phyloP scores from a whole-genome alignment of 1,284 basidiomycete genomes.

The Heterobasidion parviporum region DNA sequence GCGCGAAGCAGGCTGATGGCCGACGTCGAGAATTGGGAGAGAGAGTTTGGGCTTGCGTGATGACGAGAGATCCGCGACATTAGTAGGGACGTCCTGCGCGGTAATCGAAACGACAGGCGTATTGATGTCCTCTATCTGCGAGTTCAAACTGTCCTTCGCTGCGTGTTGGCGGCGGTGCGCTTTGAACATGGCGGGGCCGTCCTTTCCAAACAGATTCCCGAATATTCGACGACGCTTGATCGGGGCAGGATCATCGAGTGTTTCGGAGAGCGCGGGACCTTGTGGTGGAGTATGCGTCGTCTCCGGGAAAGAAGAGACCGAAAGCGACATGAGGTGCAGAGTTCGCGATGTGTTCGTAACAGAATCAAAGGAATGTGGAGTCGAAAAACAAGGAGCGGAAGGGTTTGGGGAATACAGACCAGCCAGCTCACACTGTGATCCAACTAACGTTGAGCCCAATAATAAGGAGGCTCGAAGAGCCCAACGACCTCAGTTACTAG shows the following conservation, averaged over 20 bases:
- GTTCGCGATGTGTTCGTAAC: neutral
- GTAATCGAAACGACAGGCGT: neutral
- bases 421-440: neutral
- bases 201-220: conserved; percentile 2
- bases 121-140: neutral
- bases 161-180: neutral
- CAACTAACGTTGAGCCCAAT: neutral
- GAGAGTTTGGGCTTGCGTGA: neutral
- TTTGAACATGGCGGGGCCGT: conserved; percentile 1
- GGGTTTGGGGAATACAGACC: neutral
- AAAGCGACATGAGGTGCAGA: conserved; percentile 8
- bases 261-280: neutral
- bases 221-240: conserved; percentile 3
- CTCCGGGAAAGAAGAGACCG: conserved; percentile 13
- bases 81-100: neutral
- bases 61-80: neutral
- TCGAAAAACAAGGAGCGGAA: neutral
- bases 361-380: neutral
- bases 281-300: neutral
- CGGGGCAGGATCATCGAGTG: neutral
- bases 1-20: neutral
- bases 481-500: no score
- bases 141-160: neutral
- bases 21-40: neutral
- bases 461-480: neutral